Evolutionary conservation across 1,284 basidiomycete genomes (phyloP), one percentile per base, ranked within the genome.

Genomic region (Ustilago shanxiensis): DNA sequence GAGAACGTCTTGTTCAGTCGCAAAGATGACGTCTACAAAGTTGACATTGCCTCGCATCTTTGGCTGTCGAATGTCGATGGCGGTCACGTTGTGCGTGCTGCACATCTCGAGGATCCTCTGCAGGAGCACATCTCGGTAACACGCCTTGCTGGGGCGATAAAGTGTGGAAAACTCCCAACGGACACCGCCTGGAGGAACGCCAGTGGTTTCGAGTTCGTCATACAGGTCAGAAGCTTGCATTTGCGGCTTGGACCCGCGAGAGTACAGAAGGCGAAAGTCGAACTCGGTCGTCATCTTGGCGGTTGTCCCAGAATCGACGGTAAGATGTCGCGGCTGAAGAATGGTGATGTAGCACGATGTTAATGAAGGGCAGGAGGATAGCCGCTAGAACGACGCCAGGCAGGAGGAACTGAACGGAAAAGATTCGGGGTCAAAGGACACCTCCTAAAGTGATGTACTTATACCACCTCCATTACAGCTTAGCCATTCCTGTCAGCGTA

Each of bases 71-170:
- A 75, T 70, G 37, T 75, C 60, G 37, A 70, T 14, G 3, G 72
- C 67, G 11, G 60, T 62, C n/a, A 75, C 37, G 1, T 56, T 35
- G 63, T 66, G 51, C 13, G 39, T 33, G 22, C 56, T 60, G 67
- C 67, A 75, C 62, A 68, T 69, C 37, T 63, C 53, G 39, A 75
- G 63, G 59, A 75, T 66, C 33, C 45, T 62, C 51, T 75, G 50
- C 9, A 70, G 57, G 45, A 75, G 20, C 13, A 75, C 64, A 35
- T 75, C 50, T 41, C 64, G 59, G 31, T 70, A 63, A 31, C 55
- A 52, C 20, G 67, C 33, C 49, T 56, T 64, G 57, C 57, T 60
- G n/a, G 44, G 50, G 20, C 60, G 55, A 31, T 62, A 75, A 33
- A 64, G 57, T 0, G 67, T 66, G 1, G 53, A 35, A 22, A 75